Conservation (phyloP, 495 filamentous ascomycete species). For the Penicillium paxilli region DNA sequence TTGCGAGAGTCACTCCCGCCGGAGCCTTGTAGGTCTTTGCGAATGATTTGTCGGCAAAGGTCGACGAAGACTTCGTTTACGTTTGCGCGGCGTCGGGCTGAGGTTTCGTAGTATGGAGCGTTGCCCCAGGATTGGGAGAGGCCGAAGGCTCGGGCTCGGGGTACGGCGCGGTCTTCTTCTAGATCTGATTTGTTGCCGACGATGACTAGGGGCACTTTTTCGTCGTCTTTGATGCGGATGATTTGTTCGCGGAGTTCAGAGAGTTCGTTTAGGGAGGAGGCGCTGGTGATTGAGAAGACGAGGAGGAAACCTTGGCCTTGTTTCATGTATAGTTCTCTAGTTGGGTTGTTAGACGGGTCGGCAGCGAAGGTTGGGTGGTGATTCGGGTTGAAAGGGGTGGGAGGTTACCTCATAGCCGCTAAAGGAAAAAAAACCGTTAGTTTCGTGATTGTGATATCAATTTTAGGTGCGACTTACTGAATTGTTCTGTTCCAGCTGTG, state of each 20-base stretch:
- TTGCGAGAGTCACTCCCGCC: slow-evolving; percentile 43
- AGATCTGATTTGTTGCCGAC: slow-evolving; percentile 98
- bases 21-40: slow-evolving; percentile 59
- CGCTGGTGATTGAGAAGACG: slow-evolving; percentile 94
- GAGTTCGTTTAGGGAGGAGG: slow-evolving; percentile 82
- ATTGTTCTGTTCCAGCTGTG: slow-evolving; percentile 97
- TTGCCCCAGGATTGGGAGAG: slow-evolving; percentile 86
- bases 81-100: slow-evolving; percentile 79
- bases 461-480: slow-evolving; percentile 62
- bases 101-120: slow-evolving; percentile 94
- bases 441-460: slow-evolving; percentile 15
- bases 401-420: slow-evolving; percentile 72
- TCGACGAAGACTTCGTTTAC: slow-evolving; percentile 96
- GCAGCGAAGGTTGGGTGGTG: neutral
- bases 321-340: slow-evolving; percentile 94
- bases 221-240: slow-evolving; percentile 94
- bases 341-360: slow-evolving; percentile 6
- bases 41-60: slow-evolving; percentile 88
- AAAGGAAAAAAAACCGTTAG: slow-evolving; percentile 35
- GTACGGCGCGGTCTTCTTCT: slow-evolving; percentile 85
- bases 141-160: slow-evolving; percentile 79
- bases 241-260: slow-evolving; percentile 91
- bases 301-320: slow-evolving; percentile 94
- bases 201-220: slow-evolving; percentile 88
- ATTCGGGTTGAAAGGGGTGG: slow-evolving; percentile 1